Conservation (phyloP, 2,329 filamentous ascomycete species). For the Cercospora sp. region DNA sequence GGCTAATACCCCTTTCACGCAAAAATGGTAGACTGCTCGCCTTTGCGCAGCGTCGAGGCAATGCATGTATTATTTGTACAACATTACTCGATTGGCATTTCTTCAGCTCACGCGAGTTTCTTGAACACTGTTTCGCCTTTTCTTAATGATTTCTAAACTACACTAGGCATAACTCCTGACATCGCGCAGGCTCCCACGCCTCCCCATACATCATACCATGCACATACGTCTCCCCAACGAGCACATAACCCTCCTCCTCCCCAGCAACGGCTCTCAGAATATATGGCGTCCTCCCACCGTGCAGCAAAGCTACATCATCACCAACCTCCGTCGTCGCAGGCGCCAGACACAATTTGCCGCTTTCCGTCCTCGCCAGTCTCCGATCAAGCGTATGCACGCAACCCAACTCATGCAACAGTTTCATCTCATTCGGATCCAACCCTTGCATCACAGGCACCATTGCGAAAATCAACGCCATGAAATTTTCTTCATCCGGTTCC, state of each 20-base stretch:
- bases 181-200: constrained; percentile 5
- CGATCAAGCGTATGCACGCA: constrained; percentile 10
- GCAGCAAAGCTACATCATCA: background rate
- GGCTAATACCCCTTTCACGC: constrained; percentile 7
- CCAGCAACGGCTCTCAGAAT: background rate
- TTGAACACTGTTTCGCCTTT: background rate
- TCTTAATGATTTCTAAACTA: background rate
- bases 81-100: background rate
- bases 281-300: background rate
- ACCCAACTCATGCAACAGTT: background rate
- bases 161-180: background rate
- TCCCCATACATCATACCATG: constrained; percentile 15
- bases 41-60: background rate
- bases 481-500: background rate
- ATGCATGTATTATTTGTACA: constrained; percentile 3
- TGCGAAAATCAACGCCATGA: background rate
- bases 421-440: constrained; percentile 6
- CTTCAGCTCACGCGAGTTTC: background rate
- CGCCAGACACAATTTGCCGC: background rate
- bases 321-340: background rate
- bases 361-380: constrained; percentile 4
- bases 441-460: background rate
- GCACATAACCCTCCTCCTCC: background rate
- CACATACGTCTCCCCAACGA: constrained; percentile 14
- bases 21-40: constrained; percentile 3